Percentiles rank a stretch among this genome's conserved stretches.
Evolutionary conservation across 2,329 filamentous ascomycete genomes (phyloP).

Genomic region (Neofusicoccum sp.): DNA sequence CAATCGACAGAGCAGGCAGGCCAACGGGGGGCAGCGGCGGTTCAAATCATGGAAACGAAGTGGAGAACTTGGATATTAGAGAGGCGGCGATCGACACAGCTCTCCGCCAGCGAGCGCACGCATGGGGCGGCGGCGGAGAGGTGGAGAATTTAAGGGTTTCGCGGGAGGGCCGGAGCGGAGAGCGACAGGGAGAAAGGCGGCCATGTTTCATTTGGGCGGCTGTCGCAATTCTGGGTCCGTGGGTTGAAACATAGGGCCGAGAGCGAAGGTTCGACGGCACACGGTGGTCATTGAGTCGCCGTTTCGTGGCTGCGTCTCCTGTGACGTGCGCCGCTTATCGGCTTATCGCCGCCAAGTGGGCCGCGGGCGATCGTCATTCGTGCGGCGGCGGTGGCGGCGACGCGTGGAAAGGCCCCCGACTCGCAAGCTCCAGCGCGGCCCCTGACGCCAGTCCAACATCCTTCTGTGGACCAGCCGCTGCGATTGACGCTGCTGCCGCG

Average conservation of each 20-base stretch:
- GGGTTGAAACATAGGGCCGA: too few species aligned
- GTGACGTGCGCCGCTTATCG: slow-evolving; percentile 2
- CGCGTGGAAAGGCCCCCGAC: neutral
- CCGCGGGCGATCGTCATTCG: neutral
- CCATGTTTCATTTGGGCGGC: too few species aligned
- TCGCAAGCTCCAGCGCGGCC: neutral
- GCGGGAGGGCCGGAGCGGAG: neutral
- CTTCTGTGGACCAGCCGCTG: neutral
- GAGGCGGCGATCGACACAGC: neutral
- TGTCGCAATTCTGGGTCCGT: too few species aligned
- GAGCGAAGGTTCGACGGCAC: too few species aligned
- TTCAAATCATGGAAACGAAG: neutral
- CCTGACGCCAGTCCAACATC: neutral
- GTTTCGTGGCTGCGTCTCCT: neutral
- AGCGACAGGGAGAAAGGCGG: neutral
- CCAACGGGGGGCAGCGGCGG: neutral
- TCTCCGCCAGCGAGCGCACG: neutral
- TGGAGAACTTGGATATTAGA: neutral
- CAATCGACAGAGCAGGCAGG: too few species aligned
- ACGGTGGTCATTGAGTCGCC: too few species aligned
- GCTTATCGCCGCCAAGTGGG: neutral
- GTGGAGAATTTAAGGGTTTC: neutral
- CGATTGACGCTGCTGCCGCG: neutral
- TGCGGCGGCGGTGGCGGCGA: neutral
- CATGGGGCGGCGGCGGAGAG: neutral